Base-by-base conservation (phyloP, 345 rosid species). In the Tarenaya hassleriana region DNA sequence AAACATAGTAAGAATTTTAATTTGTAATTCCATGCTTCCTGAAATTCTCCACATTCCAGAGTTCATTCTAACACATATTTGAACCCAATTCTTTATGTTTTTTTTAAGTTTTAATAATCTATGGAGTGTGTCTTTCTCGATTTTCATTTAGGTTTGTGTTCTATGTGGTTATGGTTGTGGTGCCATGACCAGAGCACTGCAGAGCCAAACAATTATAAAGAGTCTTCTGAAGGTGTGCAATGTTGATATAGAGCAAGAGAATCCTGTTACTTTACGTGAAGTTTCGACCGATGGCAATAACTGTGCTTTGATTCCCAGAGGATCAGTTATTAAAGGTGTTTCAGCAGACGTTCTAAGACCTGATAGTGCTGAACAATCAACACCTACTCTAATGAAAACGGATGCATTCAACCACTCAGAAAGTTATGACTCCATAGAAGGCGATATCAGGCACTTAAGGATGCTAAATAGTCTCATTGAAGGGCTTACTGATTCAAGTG, bases 151-250 rank as follows among this genome's bases (percentile, higher is more conserved):
- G 81, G 81, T 66, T 9, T 76, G 81, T 56, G 81, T 76, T 45
- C 77, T 76, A 45, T 76, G 81, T 58, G 77, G 81, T 51, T 76
- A 72, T 50, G 75, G 77, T 1, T 68, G 81, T 41, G 81, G 81
- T 56, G 81, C 81, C 10, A 69, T 76, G 77, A 72, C 77, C 27
- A 50, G 27, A 27, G 81, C 81, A 8, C 58, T 76, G 40, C 57
- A 58, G 39, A 60, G 73, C 49, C 73, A 50, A 41, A 27, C 49
- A 27, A 60, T 76, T 57, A 73, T 56, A 46, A 76, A 69, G 58
- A 56, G 68, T 73, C 71, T 72, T 49, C 47, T 69, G 58, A 72
- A 66, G 67, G 75, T 66, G 40, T 69, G 77, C 77, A 69, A 47
- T 13, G 1, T 69, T 56, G 73, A 66, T 42, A 29, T 61, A 37